These are phyloP conservation scores for Daldinia caldariorum DNA, from an alignment of 495 filamentous ascomycete species.

Conservation along the genomic window DNA sequence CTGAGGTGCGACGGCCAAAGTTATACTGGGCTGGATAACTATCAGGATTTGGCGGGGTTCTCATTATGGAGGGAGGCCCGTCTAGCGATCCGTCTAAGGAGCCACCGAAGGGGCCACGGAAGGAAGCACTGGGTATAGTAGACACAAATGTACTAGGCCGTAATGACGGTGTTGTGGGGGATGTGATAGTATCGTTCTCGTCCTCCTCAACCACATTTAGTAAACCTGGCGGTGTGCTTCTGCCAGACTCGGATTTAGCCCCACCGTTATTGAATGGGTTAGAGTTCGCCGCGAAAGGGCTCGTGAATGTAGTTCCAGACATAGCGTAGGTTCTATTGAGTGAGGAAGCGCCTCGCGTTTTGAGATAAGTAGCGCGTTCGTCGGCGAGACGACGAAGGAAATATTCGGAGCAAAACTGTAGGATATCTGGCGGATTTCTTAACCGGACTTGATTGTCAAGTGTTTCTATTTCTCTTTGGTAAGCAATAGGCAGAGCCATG, in stretches of 20 bases:
- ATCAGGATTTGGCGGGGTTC: slow-evolving; percentile 61
- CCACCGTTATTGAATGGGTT: slow-evolving; percentile 61
- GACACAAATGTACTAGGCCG: slow-evolving; percentile 27
- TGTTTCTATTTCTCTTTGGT: slow-evolving; percentile 66
- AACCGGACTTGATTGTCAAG: slow-evolving; percentile 66
- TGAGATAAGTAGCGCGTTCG: slow-evolving; percentile 64
- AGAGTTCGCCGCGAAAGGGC: slow-evolving; percentile 62
- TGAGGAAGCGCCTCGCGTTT: slow-evolving; percentile 31
- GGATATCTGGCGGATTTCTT: slow-evolving; percentile 64
- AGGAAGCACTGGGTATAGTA: slow-evolving; percentile 43
- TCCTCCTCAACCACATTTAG: slow-evolving; percentile 67
- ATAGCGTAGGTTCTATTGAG: slow-evolving; percentile 47
- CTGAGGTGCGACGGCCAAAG: slow-evolving; percentile 90
- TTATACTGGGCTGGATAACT: slow-evolving; percentile 94
- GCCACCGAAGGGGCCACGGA: slow-evolving; percentile 59
- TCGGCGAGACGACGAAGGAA: slow-evolving; percentile 69
- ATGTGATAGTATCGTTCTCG: slow-evolving; percentile 66
- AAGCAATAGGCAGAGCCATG: slow-evolving; percentile 55
- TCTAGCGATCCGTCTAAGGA: slow-evolving; percentile 52
- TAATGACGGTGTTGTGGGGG: slow-evolving; percentile 65
- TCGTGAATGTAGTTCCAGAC: slow-evolving; percentile 64
- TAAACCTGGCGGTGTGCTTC: slow-evolving; percentile 48
- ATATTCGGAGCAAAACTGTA: slow-evolving; percentile 75
- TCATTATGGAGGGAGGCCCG: slow-evolving; percentile 52
- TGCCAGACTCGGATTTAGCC: slow-evolving; percentile 48